Conservation (phyloP, 2,329 filamentous ascomycete species). For the Rutstroemia sp. region DNA sequence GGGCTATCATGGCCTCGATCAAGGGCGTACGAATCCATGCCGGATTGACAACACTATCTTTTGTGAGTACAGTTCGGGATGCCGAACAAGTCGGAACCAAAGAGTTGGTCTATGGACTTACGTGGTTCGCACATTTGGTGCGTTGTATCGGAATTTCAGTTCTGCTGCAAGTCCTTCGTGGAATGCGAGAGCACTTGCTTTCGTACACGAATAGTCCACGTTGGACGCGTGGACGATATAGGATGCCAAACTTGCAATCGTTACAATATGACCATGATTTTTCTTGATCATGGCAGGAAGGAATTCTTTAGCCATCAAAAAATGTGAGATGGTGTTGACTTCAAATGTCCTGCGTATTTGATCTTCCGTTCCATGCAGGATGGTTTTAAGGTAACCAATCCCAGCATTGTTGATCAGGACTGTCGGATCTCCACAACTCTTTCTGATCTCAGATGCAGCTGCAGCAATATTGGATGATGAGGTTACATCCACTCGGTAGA, state of each 20-base stretch:
- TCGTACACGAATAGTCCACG: conserved; percentile 61
- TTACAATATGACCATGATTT: conserved; percentile 68
- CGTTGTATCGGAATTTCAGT: conserved; percentile 51
- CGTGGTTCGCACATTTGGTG: conserved; percentile 47
- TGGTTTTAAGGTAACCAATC: conserved; percentile 48
- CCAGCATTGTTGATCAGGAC: conserved; percentile 69
- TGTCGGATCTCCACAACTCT: conserved; percentile 54
- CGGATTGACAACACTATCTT: conserved; percentile 50
- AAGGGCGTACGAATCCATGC: conserved; percentile 52
- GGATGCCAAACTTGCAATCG: conserved; percentile 45
- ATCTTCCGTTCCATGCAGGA: conserved; percentile 48
- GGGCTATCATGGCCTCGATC: conserved; percentile 45
- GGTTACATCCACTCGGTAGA: conserved; percentile 62
- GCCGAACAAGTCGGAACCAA: not conserved
- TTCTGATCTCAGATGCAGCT: conserved; percentile 45
- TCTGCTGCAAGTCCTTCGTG: conserved; percentile 58
- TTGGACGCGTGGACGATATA: conserved; percentile 20
- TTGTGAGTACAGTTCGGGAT: conserved; percentile 1
- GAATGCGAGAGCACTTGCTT: conserved; percentile 58
- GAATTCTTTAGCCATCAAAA: conserved; percentile 56
- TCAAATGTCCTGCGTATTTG: conserved; percentile 60
- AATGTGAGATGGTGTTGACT: conserved; percentile 63
- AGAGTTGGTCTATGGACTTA: conserved; percentile 13
- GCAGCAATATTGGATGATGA: conserved; percentile 44
- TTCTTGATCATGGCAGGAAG: conserved; percentile 55